phyloP scores from a whole-genome alignment of 2,329 filamentous ascomycete species.

The Fusarium falciforme region DNA sequence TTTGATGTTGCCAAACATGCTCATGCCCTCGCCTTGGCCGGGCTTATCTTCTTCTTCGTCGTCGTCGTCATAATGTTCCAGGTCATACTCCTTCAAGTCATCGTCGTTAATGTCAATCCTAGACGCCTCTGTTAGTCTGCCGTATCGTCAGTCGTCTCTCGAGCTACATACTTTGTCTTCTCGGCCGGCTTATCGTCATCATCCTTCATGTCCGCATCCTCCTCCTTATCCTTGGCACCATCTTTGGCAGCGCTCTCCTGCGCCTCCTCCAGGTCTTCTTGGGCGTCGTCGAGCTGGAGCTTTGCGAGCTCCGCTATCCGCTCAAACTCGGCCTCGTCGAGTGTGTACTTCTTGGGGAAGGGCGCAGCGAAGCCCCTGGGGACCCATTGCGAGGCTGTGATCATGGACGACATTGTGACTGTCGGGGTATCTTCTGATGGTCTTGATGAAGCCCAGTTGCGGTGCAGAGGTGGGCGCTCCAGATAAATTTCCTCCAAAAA shows the following conservation, averaged over 20 bases:
- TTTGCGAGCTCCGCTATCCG: constrained; percentile 80
- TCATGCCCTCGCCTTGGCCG: constrained; percentile 75
- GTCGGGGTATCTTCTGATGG: constrained; percentile 44
- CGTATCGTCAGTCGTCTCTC: background rate
- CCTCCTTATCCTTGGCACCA: constrained; percentile 41
- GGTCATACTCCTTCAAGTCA: constrained; percentile 94
- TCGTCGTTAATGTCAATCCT: constrained; percentile 73
- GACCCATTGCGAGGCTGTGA: constrained; percentile 81
- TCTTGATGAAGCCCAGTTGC: constrained; percentile 30
- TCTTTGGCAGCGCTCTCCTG: constrained; percentile 56
- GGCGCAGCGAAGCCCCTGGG: constrained; percentile 80
- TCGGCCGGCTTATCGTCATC: constrained; percentile 41
- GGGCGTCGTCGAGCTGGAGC: constrained; percentile 89
- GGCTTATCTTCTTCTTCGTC: constrained; percentile 60
- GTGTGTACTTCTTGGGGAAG: constrained; percentile 79
- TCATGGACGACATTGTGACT: constrained; percentile 72
- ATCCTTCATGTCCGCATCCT: constrained; percentile 53
- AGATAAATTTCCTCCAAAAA: constrained; percentile 50
- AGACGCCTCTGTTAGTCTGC: constrained; percentile 24
- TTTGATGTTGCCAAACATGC: constrained; percentile 96
- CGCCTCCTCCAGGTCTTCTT: constrained; percentile 84
- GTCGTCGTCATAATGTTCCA: constrained; percentile 95
- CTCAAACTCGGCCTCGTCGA: constrained; percentile 80
- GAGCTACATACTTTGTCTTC: constrained; percentile 52
- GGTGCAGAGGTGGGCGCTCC: constrained; percentile 22